Conservation (phyloP, 495 filamentous ascomycete genomes). For the Penicillium simplicissimum region DNA sequence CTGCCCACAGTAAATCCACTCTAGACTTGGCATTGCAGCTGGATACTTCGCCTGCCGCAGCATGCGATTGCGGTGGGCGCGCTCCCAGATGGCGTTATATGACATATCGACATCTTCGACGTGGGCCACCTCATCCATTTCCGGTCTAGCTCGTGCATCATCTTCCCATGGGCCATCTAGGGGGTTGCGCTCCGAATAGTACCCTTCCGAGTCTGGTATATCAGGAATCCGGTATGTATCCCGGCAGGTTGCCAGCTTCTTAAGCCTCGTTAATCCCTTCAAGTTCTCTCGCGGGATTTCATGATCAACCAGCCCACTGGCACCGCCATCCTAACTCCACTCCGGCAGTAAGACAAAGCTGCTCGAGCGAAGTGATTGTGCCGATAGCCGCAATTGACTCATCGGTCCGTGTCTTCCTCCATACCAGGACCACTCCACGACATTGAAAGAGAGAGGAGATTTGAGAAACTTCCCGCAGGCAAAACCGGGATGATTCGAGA, state of each 20-base stretch:
- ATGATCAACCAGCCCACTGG: background rate
- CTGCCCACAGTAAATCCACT: background rate
- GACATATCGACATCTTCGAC: background rate
- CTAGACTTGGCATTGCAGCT: background rate
- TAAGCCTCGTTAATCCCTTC: background rate
- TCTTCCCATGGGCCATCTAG: background rate
- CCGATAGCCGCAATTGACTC: background rate
- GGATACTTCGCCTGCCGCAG: background rate
- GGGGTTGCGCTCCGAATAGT: background rate
- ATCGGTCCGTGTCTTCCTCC: background rate
- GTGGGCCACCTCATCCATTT: background rate
- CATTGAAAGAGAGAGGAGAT: background rate
- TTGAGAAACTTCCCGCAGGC: background rate
- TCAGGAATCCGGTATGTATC: background rate
- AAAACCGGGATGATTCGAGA: background rate
- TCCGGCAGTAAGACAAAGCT: background rate
- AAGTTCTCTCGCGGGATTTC: background rate
- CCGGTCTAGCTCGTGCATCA: background rate
- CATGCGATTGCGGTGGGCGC: conserved; percentile 1
- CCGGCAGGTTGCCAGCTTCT: background rate
- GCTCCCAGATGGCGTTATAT: background rate
- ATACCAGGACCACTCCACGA: background rate
- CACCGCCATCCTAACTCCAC: background rate
- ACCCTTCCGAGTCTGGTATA: background rate
- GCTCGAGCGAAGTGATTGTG: background rate